Base-by-base conservation (phyloP, 1,284 basidiomycete species). In the Ustilago shanxiensis region DNA sequence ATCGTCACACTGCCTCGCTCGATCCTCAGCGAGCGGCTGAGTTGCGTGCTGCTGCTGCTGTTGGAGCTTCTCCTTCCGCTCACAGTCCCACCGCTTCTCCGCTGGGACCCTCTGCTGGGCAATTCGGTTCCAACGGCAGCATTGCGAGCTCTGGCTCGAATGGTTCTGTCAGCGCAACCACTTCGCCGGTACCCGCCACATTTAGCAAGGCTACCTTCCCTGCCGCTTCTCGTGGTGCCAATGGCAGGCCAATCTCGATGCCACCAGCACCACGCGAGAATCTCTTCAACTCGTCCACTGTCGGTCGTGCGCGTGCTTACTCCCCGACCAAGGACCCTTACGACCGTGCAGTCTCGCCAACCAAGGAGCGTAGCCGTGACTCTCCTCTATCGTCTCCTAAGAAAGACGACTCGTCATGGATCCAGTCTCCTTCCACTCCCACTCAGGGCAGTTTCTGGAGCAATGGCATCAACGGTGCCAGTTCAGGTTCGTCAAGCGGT, bases 381-480 rank as follows among this genome's bases (percentile, higher is more conserved):
- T 72, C 66, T 31, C 67, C 77, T 2, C 60, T 66, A 31, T 35
- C 73, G 11, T 81, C 80, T 8, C 80, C 79, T 24, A 64, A 37
- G 39, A 81, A 79, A 60, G 81, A 74, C 37, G 79, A 81, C 39
- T 54, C 72, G 2, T 79, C 80, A 18, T 81, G 80, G 78, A 79
- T 83, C 51, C 59, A 66, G 20, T 77, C 77, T 6, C 67, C 73
- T 0, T 55, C 66, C n/a, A 72, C 71, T 0, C 73, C 73, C 20
- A 78, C 55, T 6, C 64, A 70, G 20, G 81, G 79, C 45, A 78
- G 72, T 60, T 83, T 83, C 59, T 82, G 81, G 80, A 77, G 75
- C 64, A 68, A 75, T 13, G 66, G 54, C 3, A 41, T 70, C 18
- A 52, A 55, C 20, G 53, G 58, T 14, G 35, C 51, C 31, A 56